phyloP scores from a whole-genome alignment of 2,329 filamentous ascomycete species.

The Fusarium temperatum region DNA sequence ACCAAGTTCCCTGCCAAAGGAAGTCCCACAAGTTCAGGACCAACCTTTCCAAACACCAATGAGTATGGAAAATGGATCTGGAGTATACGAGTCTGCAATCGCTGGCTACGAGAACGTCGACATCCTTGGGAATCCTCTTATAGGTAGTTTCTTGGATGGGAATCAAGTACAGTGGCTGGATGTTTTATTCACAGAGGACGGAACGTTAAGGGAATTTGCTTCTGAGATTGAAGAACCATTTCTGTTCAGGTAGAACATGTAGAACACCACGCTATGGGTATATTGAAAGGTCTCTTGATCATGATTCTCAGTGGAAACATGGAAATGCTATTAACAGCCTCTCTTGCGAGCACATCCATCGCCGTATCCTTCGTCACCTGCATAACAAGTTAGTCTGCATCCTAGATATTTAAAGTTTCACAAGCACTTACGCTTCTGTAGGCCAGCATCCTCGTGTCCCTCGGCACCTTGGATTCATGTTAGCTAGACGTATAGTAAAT shows the following conservation, averaged over 20 bases:
- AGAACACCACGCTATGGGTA: neutral
- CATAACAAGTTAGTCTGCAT: neutral
- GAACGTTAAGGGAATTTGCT: slow-evolving; percentile 38
- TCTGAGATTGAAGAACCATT: slow-evolving; percentile 43
- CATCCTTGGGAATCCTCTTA: slow-evolving; percentile 39
- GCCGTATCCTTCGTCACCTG: neutral
- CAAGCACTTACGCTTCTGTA: neutral
- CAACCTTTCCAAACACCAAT: slow-evolving; percentile 10
- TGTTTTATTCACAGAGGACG: slow-evolving; percentile 38
- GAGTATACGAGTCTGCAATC: neutral
- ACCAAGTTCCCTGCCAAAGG: neutral
- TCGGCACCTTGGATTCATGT: fast-evolving
- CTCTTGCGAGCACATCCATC: neutral
- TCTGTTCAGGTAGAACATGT: slow-evolving; percentile 12
- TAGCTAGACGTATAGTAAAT: too few relatives aligned
- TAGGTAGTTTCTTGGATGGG: slow-evolving; percentile 43
- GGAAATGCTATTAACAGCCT: neutral
- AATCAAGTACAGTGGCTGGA: slow-evolving; percentile 40
- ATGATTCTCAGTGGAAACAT: neutral
- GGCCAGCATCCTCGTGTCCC: neutral
- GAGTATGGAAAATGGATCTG: neutral
- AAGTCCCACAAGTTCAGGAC: neutral
- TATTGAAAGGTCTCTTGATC: fast-evolving
- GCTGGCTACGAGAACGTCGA: slow-evolving; percentile 34
- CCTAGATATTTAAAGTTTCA: fast-evolving